phyloP scores from a whole-genome alignment of 805 yeast species.

The Metschnikowia vanudenii region DNA sequence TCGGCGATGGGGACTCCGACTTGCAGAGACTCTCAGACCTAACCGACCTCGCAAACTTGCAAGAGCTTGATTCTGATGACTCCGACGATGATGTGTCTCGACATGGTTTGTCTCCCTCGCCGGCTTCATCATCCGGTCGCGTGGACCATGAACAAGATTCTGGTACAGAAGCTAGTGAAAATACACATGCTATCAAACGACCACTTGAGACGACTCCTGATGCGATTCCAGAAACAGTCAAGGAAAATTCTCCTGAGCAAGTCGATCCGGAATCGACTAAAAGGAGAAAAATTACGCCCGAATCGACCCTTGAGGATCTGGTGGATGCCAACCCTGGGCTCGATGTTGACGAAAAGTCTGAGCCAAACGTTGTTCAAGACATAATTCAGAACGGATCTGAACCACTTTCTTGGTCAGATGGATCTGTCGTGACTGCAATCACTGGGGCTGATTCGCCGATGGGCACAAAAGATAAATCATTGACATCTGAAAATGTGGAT shows the following conservation, averaged over 20 bases:
- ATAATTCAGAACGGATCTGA: conserved; percentile 10
- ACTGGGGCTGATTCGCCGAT: not conserved
- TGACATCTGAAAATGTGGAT: not conserved
- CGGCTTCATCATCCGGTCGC: not conserved
- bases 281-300: conserved; percentile 2
- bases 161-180: not conserved
- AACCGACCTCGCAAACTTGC: conserved; percentile 40
- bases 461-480: not conserved
- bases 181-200: not conserved
- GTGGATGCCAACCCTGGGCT: not conserved
- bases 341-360: conserved; percentile 1
- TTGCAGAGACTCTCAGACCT: conserved; percentile 41
- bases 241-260: conserved; percentile 1
- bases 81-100: conserved; percentile 18
- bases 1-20: conserved; percentile 31
- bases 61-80: conserved; percentile 37
- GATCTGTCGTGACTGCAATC: conserved; percentile 6
- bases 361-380: not conserved
- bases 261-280: not conserved
- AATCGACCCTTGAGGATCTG: not conserved
- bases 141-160: not conserved
- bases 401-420: conserved; percentile 4
- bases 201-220: conserved; percentile 8
- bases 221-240: conserved; percentile 12
- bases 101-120: not conserved